phyloP scores from a whole-genome alignment of 2,329 filamentous ascomycete genomes.

The Venturia asperata region DNA sequence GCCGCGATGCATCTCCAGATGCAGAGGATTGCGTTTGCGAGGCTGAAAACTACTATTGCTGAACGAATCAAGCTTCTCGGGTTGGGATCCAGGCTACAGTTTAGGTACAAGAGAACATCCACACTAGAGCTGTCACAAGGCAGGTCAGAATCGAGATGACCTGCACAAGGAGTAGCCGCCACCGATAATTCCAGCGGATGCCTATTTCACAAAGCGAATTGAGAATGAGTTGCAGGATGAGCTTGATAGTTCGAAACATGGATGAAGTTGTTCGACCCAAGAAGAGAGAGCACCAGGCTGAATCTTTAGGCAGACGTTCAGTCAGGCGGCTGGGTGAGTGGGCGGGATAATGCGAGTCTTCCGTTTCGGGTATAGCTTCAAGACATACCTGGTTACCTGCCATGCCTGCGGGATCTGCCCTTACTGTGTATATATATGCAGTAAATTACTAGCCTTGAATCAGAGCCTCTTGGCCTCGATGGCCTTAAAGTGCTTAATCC shows the following conservation, averaged over 20 bases:
- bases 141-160: constrained; percentile 36
- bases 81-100: constrained; percentile 32
- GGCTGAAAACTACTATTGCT: constrained; percentile 34
- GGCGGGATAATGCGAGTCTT: not conserved
- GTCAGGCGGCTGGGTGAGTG: too few relatives aligned
- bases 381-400: not conserved
- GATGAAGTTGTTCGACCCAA: not conserved
- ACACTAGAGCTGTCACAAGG: constrained; percentile 32
- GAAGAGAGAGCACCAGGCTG: not conserved
- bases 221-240: constrained; percentile 19
- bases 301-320: not conserved
- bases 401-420: not conserved
- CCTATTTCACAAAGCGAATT: constrained; percentile 31
- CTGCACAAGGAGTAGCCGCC: constrained; percentile 40
- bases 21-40: constrained; percentile 30
- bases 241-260: constrained; percentile 6
- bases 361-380: constrained; percentile 7
- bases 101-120: constrained; percentile 34
- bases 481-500: not conserved
- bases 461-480: not conserved
- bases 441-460: not conserved
- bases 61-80: constrained; percentile 24
- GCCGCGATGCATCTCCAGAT: constrained; percentile 41
- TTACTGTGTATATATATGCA: not conserved
- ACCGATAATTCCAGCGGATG: constrained; percentile 37